Conservation (phyloP, 768 basidiomycete species). For the Pisolithus orientalis region DNA sequence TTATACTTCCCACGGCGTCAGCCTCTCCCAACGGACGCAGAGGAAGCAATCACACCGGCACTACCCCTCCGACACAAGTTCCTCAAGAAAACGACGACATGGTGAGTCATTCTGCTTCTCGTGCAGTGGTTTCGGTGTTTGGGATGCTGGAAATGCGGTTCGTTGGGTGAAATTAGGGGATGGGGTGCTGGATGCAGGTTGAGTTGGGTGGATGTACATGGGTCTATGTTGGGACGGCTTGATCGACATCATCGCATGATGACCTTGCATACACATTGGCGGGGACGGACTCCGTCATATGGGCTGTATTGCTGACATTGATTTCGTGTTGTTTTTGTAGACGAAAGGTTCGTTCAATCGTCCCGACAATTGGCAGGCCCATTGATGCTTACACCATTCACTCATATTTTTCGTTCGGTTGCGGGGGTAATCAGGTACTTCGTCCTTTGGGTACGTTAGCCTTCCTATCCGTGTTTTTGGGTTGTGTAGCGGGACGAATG, state of each 20-base stretch:
- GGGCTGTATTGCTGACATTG: constrained; percentile 13
- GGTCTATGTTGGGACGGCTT: neutral
- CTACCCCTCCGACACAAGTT: constrained; percentile 15
- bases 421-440: constrained; percentile 62
- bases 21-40: no score
- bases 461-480: neutral
- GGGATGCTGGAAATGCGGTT: constrained; percentile 1
- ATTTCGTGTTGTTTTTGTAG: constrained; percentile 32
- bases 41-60: constrained; percentile 1
- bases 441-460: constrained; percentile 82
- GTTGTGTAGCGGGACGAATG: neutral
- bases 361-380: neutral
- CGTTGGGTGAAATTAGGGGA: constrained; percentile 8
- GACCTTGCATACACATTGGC: neutral
- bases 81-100: constrained; percentile 36
- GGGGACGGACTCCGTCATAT: neutral
- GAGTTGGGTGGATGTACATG: constrained; percentile 30
- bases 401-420: neutral
- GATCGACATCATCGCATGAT: neutral
- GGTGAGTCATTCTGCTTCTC: constrained; percentile 33
- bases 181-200: constrained; percentile 29
- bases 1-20: no score
- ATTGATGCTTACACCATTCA: constrained; percentile 9
- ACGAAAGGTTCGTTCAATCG: constrained; percentile 68
- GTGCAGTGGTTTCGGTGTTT: constrained; percentile 8